Conservation (phyloP, 129 eudicot species). For the Artemisia annua region DNA sequence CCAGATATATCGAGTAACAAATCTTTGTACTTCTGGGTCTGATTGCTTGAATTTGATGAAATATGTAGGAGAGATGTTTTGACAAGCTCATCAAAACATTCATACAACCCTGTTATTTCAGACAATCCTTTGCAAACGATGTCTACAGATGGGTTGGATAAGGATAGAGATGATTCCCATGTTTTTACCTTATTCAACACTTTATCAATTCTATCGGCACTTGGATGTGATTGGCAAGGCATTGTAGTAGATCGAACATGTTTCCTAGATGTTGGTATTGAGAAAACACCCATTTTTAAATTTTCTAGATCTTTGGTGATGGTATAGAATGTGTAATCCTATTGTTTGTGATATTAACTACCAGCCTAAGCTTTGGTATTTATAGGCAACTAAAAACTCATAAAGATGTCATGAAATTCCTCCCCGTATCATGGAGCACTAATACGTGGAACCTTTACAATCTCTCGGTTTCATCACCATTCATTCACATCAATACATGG, state of each 20-base stretch:
- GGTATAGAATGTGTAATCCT: neutral
- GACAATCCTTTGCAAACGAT: conserved; percentile 31
- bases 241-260: too few relatives aligned
- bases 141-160: conserved; percentile 21
- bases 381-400: conserved; percentile 9
- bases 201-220: too few relatives aligned
- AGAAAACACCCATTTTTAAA: too few relatives aligned
- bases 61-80: conserved; percentile 16
- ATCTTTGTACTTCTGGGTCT: conserved; percentile 25
- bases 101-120: conserved; percentile 28
- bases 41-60: conserved; percentile 16
- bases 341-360: neutral
- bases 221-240: too few relatives aligned
- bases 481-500: too few relatives aligned
- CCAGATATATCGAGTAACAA: too few relatives aligned
- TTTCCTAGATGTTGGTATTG: too few relatives aligned
- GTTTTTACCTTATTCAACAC: conserved; percentile 32
- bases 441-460: conserved; percentile 21
- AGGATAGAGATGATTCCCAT: conserved; percentile 21
- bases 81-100: conserved; percentile 39
- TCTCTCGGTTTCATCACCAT: too few relatives aligned
- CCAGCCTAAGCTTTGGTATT: neutral
- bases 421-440: neutral
- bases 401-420: neutral
- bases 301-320: neutral